Evolutionary conservation across 192 early-diverging fungal species (phyloP).

Genomic region (Phlyctochytrium planicorne): DNA sequence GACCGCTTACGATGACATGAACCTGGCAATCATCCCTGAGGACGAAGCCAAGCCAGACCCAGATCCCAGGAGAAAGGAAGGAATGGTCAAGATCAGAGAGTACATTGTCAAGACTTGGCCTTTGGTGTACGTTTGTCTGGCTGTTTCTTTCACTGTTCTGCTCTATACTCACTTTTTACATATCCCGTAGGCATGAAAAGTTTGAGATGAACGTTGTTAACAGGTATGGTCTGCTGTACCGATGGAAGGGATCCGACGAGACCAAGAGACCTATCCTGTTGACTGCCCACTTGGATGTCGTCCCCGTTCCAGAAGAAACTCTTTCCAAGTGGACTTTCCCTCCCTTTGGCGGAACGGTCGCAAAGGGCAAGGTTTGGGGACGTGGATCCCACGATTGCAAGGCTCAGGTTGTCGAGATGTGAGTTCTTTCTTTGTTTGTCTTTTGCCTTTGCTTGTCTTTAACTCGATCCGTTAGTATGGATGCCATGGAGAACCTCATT

Average conservation of each 20-base stretch:
- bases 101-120: constrained; percentile 20
- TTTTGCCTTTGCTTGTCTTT: background rate
- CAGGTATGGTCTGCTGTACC: constrained; percentile 39
- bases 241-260: constrained; percentile 32
- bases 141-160: too few species aligned
- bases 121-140: constrained; percentile 21
- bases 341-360: constrained; percentile 31
- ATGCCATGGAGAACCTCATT: constrained; percentile 31
- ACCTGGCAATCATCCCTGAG: constrained; percentile 8
- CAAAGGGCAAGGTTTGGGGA: constrained; percentile 34
- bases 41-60: too few species aligned
- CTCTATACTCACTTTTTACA: too few species aligned
- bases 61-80: constrained; percentile 12
- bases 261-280: constrained; percentile 29
- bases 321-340: constrained; percentile 35
- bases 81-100: constrained; percentile 15
- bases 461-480: background rate
- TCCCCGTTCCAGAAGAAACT: constrained; percentile 26
- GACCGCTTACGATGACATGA: constrained; percentile 38
- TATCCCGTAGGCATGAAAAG: constrained; percentile 27
- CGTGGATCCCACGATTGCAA: constrained; percentile 33
- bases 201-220: constrained; percentile 28
- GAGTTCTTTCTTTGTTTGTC: background rate
- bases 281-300: constrained; percentile 33
- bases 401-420: constrained; percentile 13